Base-by-base conservation (phyloP, 2,329 filamentous ascomycete species). In the Penicillium sp. region DNA sequence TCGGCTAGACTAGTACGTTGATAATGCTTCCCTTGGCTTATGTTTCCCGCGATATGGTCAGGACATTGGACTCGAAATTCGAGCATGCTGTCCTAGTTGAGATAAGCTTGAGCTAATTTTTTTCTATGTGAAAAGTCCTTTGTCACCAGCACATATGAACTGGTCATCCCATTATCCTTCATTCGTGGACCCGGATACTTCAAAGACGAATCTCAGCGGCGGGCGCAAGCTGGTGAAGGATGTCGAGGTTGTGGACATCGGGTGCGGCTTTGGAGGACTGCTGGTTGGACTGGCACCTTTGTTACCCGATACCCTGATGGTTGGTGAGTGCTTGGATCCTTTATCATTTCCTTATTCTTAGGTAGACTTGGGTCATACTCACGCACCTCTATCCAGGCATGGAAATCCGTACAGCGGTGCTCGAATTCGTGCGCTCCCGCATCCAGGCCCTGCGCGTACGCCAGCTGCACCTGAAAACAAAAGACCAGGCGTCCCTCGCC, bases 161-260 rank as follows among this genome's bases (percentile, higher is more conserved):
- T 98, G 93, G 93, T 81, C 86, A 4, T 66, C 77, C 25, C 80
- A 90, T 62, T 98, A 86, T 60, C 91, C 93, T 20, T 79, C 81
- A 26, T 94, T 83, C 62, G 75, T 80, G 31, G 55, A 69, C 40
- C 60, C 64, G 1, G 67, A 66, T 33, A 38, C 57, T 6, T 53
- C 50, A 9, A 58, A 62, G 35, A 56, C 49, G 34, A 69, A 58
- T 20, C 51, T 63, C 13, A 45, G 41, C 15, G 65, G 61, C 16
- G 49, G 54, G 48, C 60, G 45, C 63, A 64, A 56, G 61, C 67
- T 86, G 46, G 73, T 70, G 21, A 84, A 86, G 62, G 76, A 87
- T 45, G 84, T 98, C 32, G 89, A 96, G 62, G 81, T 98, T 31
- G 89, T 91, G 50, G 93, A 98, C 69, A 96, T 98, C 62, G 93